These are phyloP conservation scores for Leucaena leucocephala DNA, from an alignment of 306 rosid species.

Conservation along the genomic window DNA sequence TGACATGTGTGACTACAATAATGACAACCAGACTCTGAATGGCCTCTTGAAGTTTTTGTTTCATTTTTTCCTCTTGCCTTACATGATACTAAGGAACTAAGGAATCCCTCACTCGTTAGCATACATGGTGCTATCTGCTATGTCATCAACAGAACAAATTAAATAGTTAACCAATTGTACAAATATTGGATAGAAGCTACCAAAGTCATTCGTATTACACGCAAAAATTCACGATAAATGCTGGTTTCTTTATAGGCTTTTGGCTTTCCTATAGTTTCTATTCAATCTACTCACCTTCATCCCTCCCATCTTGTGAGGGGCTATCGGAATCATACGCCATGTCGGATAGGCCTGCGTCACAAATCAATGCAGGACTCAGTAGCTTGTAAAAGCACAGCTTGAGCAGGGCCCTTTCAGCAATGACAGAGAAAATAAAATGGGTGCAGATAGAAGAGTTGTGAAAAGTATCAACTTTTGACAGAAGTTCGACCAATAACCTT, in stretches of 20 bases:
- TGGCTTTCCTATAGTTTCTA: background rate
- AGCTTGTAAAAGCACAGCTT: slow-evolving; percentile 30
- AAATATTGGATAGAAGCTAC: background rate
- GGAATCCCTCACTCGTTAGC: background rate
- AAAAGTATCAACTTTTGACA: background rate
- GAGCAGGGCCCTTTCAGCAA: slow-evolving; percentile 11
- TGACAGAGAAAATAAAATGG: background rate
- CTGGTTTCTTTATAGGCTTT: background rate
- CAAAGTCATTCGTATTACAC: background rate
- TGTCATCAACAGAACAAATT: background rate
- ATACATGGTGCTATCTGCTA: background rate
- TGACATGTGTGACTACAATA: background rate
- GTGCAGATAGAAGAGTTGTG: background rate
- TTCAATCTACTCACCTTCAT: slow-evolving; percentile 64
- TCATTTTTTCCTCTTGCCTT: slow-evolving; percentile 12
- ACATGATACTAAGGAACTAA: slow-evolving; percentile 29
- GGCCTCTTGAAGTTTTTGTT: background rate
- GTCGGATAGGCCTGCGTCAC: slow-evolving; percentile 35
- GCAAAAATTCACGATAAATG: background rate
- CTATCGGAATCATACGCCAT: slow-evolving; percentile 79
- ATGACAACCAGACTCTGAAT: slow-evolving; percentile 13
- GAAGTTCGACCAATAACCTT: background rate
- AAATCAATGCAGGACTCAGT: slow-evolving; percentile 29
- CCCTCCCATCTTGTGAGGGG: slow-evolving; percentile 78
- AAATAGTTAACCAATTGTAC: background rate